Base-by-base conservation (phyloP, 345 rosid species). In the Eucalyptus cloeziana region DNA sequence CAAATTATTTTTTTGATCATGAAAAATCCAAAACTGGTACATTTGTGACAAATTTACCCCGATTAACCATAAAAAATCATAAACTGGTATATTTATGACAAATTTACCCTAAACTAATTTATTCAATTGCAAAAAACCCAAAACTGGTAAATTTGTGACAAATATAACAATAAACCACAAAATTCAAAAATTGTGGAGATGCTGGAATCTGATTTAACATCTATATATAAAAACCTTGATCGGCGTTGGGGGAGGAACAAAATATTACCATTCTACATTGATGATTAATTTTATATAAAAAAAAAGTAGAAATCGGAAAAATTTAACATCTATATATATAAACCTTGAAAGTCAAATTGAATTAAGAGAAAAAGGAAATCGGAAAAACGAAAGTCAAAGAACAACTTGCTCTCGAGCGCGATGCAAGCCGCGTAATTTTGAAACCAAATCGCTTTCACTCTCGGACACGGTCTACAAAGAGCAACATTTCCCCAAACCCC, bases 381-480 rank as follows among this genome's bases (percentile, higher is more conserved):
- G 60, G 44, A 52, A n/a, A 86, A 16, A 19, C 45, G 47, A 37
- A 76, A 76, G 47, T 76, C 83, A 76, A 76, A 86, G 90, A 89
- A 87, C 79, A 27, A 85, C 54, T 69, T 24, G 49, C 33, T 89
- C 89, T 92, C 89, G 93, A 92, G 94, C 92, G 94, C 69, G 88
- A 89, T 91, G 94, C 94, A 47, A 87, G 95, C 89, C 91, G 92
- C 89, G 76, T 69, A 90, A 87, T 88, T 92, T 93, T 92, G 93
- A 93, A 93, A 89, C 56, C 64, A 24, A 58, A 60, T 87, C 47
- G 67, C 13, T 54, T 25, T 51, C 86, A 54, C 86, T 49, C 85
- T 40, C 89, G 50, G 47, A 79, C 90, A 80, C 83, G 79, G 86
- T 86, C 49, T 71, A 88, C 85, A 3, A 25, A 81, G 13, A 76